Percentiles rank a stretch among this genome's conserved stretches.
These are phyloP conservation scores for Hypoxylon sp. DNA, from an alignment of 2,329 filamentous ascomycete genomes.

Conservation along the genomic window DNA sequence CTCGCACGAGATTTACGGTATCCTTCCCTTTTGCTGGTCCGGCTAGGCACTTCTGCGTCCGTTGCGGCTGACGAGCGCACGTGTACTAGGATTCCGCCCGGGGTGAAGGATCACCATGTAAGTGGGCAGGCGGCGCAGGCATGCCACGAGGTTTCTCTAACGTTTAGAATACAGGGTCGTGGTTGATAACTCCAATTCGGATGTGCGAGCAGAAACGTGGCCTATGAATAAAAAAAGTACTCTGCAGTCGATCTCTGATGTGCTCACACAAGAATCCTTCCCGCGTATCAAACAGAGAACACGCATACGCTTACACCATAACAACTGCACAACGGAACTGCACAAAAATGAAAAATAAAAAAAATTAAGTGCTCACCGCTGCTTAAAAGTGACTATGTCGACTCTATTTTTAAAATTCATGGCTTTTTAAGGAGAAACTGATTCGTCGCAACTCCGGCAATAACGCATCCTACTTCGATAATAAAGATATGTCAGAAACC, in stretches of 20 bases:
- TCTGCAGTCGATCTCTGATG: slow-evolving; percentile 30
- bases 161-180: slow-evolving; percentile 29
- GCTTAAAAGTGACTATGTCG: not conserved
- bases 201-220: slow-evolving; percentile 29
- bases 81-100: slow-evolving; percentile 39
- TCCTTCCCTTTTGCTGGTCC: slow-evolving; percentile 22
- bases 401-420: slow-evolving; percentile 12
- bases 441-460: slow-evolving; percentile 3
- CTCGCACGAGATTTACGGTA: slow-evolving; percentile 33
- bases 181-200: slow-evolving; percentile 31
- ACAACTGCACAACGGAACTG: slow-evolving; percentile 10
- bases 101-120: slow-evolving; percentile 34
- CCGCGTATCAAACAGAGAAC: slow-evolving; percentile 33
- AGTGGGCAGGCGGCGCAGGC: slow-evolving; percentile 36
- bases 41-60: slow-evolving; percentile 36
- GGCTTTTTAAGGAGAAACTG: slow-evolving; percentile 5
- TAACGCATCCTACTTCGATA: not conserved
- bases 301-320: slow-evolving; percentile 8
- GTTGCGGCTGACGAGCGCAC: slow-evolving; percentile 45
- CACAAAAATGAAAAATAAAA: not conserved
- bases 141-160: slow-evolving; percentile 41
- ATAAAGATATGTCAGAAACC: slow-evolving; percentile 1
- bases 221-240: slow-evolving; percentile 26
- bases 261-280: slow-evolving; percentile 32
- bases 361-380: slow-evolving; percentile 20